phyloP scores from a whole-genome alignment of 1,284 basidiomycete species.

The Austroboletus olivaceoglutinosus region DNA sequence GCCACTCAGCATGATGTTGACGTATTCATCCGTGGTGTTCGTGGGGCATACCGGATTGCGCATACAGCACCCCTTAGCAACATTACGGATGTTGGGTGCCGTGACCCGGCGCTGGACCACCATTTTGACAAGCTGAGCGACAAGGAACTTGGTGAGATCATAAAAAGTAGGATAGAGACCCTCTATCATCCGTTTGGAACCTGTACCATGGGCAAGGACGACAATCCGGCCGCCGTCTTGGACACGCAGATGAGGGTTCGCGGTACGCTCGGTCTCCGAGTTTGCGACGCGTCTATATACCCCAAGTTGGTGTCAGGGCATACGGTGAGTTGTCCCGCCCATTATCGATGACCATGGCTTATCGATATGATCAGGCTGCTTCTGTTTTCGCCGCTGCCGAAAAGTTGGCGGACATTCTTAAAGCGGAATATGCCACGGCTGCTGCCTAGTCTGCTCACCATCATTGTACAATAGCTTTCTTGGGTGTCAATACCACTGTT shows the following conservation, averaged over 20 bases:
- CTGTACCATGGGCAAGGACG: conserved; percentile 52
- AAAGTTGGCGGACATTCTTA: conserved; percentile 62
- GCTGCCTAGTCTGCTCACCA: background rate
- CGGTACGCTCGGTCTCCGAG: conserved; percentile 45
- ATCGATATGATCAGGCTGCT: conserved; percentile 44
- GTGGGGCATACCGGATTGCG: conserved; percentile 48
- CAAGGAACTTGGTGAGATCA: conserved; percentile 41
- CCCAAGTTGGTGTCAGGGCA: conserved; percentile 60
- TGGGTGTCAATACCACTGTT: background rate
- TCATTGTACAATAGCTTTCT: background rate
- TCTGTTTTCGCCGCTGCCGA: conserved; percentile 60
- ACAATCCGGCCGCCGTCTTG: conserved; percentile 41
- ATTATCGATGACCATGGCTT: background rate
- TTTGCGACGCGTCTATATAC: conserved; percentile 62
- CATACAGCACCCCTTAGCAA: conserved; percentile 49
- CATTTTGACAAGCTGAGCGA: conserved; percentile 40
- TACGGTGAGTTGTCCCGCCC: conserved; percentile 43
- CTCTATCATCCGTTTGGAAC: conserved; percentile 59
- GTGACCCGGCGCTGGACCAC: conserved; percentile 45
- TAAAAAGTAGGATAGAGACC: conserved; percentile 53
- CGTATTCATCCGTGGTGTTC: conserved; percentile 52
- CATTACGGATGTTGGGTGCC: conserved; percentile 44
- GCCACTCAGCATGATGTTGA: conserved; percentile 54
- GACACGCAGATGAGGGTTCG: conserved; percentile 50
- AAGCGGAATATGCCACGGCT: conserved; percentile 25